These are phyloP conservation scores for Lineolata rhizophorae DNA, from an alignment of 495 filamentous ascomycete genomes.

Conservation along the genomic window DNA sequence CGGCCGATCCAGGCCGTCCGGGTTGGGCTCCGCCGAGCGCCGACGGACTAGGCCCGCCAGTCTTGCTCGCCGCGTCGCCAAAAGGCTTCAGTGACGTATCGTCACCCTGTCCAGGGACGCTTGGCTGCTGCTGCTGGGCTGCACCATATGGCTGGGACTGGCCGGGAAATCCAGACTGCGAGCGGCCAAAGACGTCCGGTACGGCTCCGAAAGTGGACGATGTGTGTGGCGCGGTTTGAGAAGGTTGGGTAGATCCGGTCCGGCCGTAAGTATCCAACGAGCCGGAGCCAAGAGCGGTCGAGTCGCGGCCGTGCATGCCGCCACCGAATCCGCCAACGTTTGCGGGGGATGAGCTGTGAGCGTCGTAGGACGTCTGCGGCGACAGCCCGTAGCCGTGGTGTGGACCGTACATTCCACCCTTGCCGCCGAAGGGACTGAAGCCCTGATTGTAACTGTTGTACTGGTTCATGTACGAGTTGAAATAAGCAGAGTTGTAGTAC, in stretches of 20 bases:
- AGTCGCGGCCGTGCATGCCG: constrained; percentile 42
- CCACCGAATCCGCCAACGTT: constrained; percentile 46
- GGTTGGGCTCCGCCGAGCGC: constrained; percentile 56
- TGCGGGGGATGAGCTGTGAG: constrained; percentile 52
- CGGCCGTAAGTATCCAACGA: constrained; percentile 54
- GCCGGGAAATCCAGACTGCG: constrained; percentile 39
- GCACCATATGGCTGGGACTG: constrained; percentile 45
- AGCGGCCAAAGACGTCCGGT: constrained; percentile 61
- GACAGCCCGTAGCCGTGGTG: constrained; percentile 53
- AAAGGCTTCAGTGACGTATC: constrained; percentile 62
- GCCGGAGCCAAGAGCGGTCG: constrained; percentile 23
- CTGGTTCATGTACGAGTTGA: constrained; percentile 59
- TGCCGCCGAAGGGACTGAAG: constrained; percentile 27
- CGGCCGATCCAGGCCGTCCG: constrained; percentile 64
- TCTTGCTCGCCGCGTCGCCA: constrained; percentile 40
- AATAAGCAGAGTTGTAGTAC: constrained; percentile 67
- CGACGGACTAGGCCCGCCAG: constrained; percentile 58
- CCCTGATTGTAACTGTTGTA: constrained; percentile 46
- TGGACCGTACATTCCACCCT: constrained; percentile 58
- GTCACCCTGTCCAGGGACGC: constrained; percentile 29
- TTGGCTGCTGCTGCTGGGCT: constrained; percentile 27
- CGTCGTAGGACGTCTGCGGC: constrained; percentile 51
- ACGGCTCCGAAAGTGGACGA: constrained; percentile 37
- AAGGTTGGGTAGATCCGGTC: constrained; percentile 47
- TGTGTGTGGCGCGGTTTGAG: constrained; percentile 40